Conservation (phyloP, 1,139 yeast species). For the Blastobotrys buckinghamii region DNA sequence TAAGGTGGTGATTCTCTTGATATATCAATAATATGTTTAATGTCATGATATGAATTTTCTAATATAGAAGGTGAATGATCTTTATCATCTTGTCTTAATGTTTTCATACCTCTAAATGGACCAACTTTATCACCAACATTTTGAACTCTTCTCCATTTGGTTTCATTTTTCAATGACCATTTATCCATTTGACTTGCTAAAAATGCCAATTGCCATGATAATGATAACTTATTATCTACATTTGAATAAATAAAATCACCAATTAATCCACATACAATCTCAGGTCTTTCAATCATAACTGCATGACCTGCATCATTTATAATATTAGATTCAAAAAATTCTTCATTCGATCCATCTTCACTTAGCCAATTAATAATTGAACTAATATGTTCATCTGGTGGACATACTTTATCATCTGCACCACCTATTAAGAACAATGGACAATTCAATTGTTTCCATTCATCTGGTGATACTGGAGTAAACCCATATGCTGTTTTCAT, state of each 20-base stretch:
- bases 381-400: constrained; percentile 34
- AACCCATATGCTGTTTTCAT: constrained; percentile 51
- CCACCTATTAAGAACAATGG: constrained; percentile 55
- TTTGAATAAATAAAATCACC: constrained; percentile 49
- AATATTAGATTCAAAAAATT: constrained; percentile 24
- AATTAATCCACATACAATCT: constrained; percentile 56
- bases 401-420: constrained; percentile 51
- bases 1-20: constrained; percentile 76
- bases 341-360: constrained; percentile 16
- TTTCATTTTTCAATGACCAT: constrained; percentile 74
- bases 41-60: constrained; percentile 45
- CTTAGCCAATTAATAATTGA: constrained; percentile 24
- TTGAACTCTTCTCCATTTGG: constrained; percentile 58
- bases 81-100: constrained; percentile 59
- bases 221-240: constrained; percentile 43
- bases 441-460: constrained; percentile 33
- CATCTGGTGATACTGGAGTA: constrained; percentile 39
- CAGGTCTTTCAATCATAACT: constrained; percentile 57
- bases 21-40: constrained; percentile 61
- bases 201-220: constrained; percentile 58
- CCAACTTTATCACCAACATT: constrained; percentile 43
- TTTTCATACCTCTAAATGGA: constrained; percentile 67
- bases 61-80: constrained; percentile 53
- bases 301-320: constrained; percentile 64
- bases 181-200: constrained; percentile 51